phyloP scores from a whole-genome alignment of 1,284 basidiomycete species.

The Naganishia cerealis region DNA sequence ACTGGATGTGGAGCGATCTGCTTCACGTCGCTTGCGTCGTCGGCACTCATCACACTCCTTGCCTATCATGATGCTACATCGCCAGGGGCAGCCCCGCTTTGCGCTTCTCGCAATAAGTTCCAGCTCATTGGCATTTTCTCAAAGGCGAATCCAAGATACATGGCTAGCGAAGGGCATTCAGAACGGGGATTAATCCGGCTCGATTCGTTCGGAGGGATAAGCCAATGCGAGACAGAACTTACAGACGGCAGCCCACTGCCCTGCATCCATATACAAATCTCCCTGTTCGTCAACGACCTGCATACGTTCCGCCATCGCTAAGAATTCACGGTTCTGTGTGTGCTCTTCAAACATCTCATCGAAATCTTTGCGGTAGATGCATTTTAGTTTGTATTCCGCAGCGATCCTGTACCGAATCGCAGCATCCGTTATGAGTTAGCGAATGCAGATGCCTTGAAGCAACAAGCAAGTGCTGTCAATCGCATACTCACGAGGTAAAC shows the following conservation, averaged over 20 bases:
- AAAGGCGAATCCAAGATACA: slow-evolving; percentile 29
- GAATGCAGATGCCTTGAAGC: background rate
- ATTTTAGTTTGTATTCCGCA: slow-evolving; percentile 72
- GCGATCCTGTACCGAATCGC: slow-evolving; percentile 65
- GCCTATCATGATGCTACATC: too few species aligned
- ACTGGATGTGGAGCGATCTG: too few species aligned
- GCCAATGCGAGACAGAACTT: slow-evolving; percentile 52
- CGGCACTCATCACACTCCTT: too few species aligned
- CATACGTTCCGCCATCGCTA: slow-evolving; percentile 77
- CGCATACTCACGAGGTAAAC: slow-evolving; percentile 71
- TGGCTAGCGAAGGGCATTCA: slow-evolving; percentile 2
- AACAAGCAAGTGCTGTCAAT: slow-evolving; percentile 4
- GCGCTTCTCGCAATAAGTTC: slow-evolving; percentile 1
- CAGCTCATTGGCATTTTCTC: slow-evolving; percentile 27
- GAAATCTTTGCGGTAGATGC: slow-evolving; percentile 81
- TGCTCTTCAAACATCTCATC: slow-evolving; percentile 80
- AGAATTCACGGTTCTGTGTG: slow-evolving; percentile 71
- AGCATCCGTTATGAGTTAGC: slow-evolving; percentile 54
- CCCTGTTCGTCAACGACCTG: slow-evolving; percentile 79
- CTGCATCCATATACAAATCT: slow-evolving; percentile 82
- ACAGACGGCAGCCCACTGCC: slow-evolving; percentile 97
- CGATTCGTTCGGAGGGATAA: background rate
- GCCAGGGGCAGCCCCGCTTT: too few species aligned
- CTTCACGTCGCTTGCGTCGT: too few species aligned
- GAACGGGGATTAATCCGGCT: background rate